phyloP scores from a whole-genome alignment of 306 rosid species.

The Prunus mira region DNA sequence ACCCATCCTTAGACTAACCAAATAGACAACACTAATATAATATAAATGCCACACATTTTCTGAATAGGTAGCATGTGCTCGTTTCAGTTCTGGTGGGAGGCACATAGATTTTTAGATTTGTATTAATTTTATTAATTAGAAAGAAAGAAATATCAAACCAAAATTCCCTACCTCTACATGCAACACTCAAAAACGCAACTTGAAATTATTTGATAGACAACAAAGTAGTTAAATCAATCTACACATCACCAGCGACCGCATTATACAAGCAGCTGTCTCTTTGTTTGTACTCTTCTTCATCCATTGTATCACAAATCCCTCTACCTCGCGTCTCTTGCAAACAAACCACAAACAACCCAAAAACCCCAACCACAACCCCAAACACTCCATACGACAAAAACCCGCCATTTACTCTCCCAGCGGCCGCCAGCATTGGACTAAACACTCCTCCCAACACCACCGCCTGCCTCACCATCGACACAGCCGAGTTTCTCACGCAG shows the following conservation, averaged over 20 bases:
- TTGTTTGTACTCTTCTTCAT: constrained; percentile 41
- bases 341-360: constrained; percentile 47
- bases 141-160: neutral
- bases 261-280: neutral
- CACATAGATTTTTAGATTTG: too few species aligned
- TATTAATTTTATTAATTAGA: too few species aligned
- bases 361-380: constrained; percentile 40
- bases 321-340: constrained; percentile 62
- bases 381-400: constrained; percentile 54
- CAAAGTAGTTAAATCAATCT: neutral
- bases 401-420: constrained; percentile 30
- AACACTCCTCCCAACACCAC: constrained; percentile 63
- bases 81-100: too few species aligned
- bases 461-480: constrained; percentile 63
- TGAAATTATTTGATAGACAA: neutral
- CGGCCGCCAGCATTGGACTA: constrained; percentile 47
- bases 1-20: too few species aligned
- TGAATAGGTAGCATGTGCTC: too few species aligned
- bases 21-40: too few species aligned
- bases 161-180: neutral
- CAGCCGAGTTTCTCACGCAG: constrained; percentile 58
- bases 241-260: neutral
- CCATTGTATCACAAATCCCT: constrained; percentile 54
- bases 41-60: too few species aligned
- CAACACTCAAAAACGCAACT: neutral